A percentile compares a stretch with the other conserved stretches of the same genome.
Evolutionary conservation across 2,329 filamentous ascomycete species (phyloP).

Genomic region (Didymella pinodella): DNA sequence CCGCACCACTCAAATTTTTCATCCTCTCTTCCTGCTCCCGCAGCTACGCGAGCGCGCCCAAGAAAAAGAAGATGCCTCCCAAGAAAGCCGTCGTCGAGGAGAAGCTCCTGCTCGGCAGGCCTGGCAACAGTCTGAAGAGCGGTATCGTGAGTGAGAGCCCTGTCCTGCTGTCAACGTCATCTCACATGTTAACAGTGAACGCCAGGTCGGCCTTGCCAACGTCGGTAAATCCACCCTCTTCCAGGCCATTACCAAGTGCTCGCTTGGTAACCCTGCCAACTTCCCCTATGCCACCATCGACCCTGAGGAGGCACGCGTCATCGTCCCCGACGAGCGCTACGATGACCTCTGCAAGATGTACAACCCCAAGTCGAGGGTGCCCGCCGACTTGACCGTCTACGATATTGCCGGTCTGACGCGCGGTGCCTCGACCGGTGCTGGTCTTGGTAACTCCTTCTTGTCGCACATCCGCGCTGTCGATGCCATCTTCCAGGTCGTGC

Average conservation of each 20-base stretch:
- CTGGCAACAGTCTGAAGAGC: constrained; percentile 98
- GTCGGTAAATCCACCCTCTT: constrained; percentile 99
- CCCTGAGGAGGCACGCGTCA: constrained; percentile 95
- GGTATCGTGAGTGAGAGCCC: constrained; percentile 85
- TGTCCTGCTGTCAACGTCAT: constrained; percentile 43
- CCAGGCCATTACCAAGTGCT: constrained; percentile 98
- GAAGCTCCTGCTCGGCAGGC: constrained; percentile 94
- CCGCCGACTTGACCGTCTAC: constrained; percentile 96
- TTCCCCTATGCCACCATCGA: constrained; percentile 99
- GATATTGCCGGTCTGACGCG: constrained; percentile 97
- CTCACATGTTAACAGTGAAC: constrained; percentile 53
- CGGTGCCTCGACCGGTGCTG: constrained; percentile 94
- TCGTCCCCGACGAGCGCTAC: constrained; percentile 94
- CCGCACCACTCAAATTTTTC: constrained; percentile 51
- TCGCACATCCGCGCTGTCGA: constrained; percentile 98
- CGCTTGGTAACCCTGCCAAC: constrained; percentile 97
- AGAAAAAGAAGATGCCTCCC: constrained; percentile 84
- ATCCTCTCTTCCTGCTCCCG: constrained; percentile 50
- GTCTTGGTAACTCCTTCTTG: constrained; percentile 96
- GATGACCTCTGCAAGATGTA: constrained; percentile 97
- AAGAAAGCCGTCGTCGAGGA: constrained; percentile 93
- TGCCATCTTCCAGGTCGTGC: constrained; percentile 96
- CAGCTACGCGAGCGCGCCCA: constrained; percentile 63
- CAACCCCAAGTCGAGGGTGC: constrained; percentile 96
- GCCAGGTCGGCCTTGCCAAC: constrained; percentile 94